phyloP scores from a whole-genome alignment of 129 eudicot species.

The Heracleum sosnowskyi region DNA sequence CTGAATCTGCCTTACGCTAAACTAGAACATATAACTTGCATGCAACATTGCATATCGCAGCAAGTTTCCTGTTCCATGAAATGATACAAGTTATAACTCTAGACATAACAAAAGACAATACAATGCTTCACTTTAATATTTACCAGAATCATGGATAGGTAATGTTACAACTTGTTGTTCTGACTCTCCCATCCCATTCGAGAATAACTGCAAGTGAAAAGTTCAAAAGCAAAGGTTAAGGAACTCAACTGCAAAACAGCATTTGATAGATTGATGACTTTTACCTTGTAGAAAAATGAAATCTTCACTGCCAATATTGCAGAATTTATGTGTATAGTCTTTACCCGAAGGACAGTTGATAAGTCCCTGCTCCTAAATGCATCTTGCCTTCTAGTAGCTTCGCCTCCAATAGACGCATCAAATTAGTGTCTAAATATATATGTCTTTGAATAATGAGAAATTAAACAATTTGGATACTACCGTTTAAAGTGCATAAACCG shows the following conservation, averaged over 20 bases:
- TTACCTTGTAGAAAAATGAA: background rate
- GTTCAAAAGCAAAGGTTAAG: background rate
- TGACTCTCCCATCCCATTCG: conserved; percentile 68
- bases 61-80: background rate
- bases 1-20: too few relatives aligned
- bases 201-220: conserved; percentile 46
- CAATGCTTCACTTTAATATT: background rate
- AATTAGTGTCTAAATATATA: too few relatives aligned
- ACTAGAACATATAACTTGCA: too few relatives aligned
- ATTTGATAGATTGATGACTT: background rate
- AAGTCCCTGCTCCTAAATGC: background rate
- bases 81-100: background rate
- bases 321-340: background rate
- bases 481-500: too few relatives aligned
- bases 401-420: background rate
- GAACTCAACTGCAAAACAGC: background rate
- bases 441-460: too few relatives aligned
- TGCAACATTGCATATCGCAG: background rate
- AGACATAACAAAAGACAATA: background rate
- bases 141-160: conserved; percentile 68
- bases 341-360: background rate
- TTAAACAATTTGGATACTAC: too few relatives aligned
- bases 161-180: conserved; percentile 51
- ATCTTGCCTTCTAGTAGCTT: background rate
- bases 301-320: background rate